These are phyloP conservation scores for Oryza australiensis DNA, from an alignment of 176 grass and related monocot species.

Conservation along the genomic window DNA sequence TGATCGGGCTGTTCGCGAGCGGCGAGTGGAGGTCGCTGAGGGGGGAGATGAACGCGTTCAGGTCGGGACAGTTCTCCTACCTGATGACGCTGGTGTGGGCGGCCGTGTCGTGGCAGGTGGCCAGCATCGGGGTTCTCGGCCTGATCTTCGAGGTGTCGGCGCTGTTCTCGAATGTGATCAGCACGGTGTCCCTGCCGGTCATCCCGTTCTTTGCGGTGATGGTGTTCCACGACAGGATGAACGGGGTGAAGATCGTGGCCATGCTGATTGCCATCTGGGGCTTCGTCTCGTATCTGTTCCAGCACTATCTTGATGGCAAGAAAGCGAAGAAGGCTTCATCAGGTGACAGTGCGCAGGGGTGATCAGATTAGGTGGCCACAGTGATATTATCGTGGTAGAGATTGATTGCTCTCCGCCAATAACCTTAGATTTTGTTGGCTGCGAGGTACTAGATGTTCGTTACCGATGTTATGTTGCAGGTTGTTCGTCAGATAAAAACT, in stretches of 20 bases:
- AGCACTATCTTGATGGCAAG: slow-evolving; percentile 60
- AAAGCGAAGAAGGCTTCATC: slow-evolving; percentile 46
- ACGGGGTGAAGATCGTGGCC: slow-evolving; percentile 63
- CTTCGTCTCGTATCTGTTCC: slow-evolving; percentile 77
- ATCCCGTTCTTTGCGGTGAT: slow-evolving; percentile 69
- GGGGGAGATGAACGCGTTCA: slow-evolving; percentile 62
- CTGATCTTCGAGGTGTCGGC: slow-evolving; percentile 75
- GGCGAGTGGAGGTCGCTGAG: slow-evolving; percentile 70
- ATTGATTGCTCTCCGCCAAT: not conserved
- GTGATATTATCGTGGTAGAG: slow-evolving; percentile 5
- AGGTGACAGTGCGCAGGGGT: slow-evolving; percentile 9
- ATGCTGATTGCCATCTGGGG: slow-evolving; percentile 82
- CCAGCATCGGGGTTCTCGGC: slow-evolving; percentile 67
- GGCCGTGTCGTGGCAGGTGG: slow-evolving; percentile 66
- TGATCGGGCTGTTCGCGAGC: slow-evolving; percentile 59
- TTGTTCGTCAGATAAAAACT: not conserved
- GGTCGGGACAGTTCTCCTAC: slow-evolving; percentile 70
- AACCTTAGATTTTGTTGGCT: slow-evolving; percentile 15
- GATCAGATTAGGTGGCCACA: not conserved
- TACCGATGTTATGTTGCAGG: slow-evolving; percentile 17
- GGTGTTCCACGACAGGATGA: slow-evolving; percentile 69
- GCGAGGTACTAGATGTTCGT: slow-evolving; percentile 11
- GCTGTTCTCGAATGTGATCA: slow-evolving; percentile 78
- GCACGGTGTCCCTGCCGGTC: slow-evolving; percentile 58
- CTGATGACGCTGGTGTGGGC: slow-evolving; percentile 75